Base-by-base conservation (phyloP, 2,329 filamentous ascomycete genomes). In the Ambrosiella xylebori region DNA sequence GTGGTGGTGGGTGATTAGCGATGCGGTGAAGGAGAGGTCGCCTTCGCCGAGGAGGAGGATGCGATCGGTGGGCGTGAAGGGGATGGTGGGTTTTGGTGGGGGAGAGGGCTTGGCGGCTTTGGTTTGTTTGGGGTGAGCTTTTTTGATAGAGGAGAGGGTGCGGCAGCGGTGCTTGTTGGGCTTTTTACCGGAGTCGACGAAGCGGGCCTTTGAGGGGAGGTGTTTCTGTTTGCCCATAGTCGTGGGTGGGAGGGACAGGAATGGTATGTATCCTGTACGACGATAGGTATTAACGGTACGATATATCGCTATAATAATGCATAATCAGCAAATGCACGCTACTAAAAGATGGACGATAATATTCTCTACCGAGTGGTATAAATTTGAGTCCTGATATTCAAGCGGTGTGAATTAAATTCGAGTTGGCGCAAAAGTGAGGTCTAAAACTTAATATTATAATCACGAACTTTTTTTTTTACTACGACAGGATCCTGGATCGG, bases 11-110 rank as follows among this genome's bases (percentile, higher is more conserved):
- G 75, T 69, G 56, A 84, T 74, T 1, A 91, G 74, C 1, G 80
- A 82, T 36, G 77, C 76, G 11, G 86, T 79, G 68, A 89, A 91
- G 67, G 84, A 88, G 66, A 93, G 80, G 69, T 94, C 87, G 63
- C 81, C 87, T 67, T 93, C 87, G 65, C 87, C 87, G 56, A 91
- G 71, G 2, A 91, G 78, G 6, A 93, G 79, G 62, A 91, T 88
- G 64, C 77, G 72, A 63, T 89, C 80, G 64, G 77, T 71, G 44
- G 77, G 71, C 27, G 74, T 68, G 69, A 91, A 90, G 13, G 86
- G 86, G 19, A 90, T 81, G 3, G 73, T 78, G 19, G 58, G 60
- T 54, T 59, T 58, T n/a, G 54, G 47, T 1, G 50, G 54, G 3
- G 58, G 59, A 3, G 57, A 55, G 5, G 55, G 45, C 13, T 44